Conservation (phyloP, 345 rosid genomes). For the Boechera divaricarpa region DNA sequence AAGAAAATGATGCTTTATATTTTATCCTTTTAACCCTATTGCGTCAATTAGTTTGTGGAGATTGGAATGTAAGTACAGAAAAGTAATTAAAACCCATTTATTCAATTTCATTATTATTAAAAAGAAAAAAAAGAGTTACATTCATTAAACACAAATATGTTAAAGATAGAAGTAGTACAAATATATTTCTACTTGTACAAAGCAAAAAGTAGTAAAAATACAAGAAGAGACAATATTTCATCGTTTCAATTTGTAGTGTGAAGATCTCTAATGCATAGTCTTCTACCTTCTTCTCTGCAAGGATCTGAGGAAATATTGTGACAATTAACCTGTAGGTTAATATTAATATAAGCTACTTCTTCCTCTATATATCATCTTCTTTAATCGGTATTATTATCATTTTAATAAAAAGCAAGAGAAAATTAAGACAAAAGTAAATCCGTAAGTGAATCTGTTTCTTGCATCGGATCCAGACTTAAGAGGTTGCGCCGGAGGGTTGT, state of each 20-base stretch:
- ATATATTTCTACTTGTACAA: conserved; percentile 35
- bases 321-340: background rate
- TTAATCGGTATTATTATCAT: background rate
- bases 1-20: background rate
- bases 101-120: background rate
- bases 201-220: conserved; percentile 2
- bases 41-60: conserved; percentile 22
- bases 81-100: background rate
- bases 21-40: background rate
- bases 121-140: background rate
- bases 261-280: conserved; percentile 36
- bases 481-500: conserved; percentile 68
- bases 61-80: conserved; percentile 6
- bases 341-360: background rate
- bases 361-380: background rate
- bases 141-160: conserved; percentile 16
- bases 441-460: conserved; percentile 14
- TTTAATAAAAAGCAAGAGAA: conserved; percentile 25
- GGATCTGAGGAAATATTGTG: conserved; percentile 13
- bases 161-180: conserved; percentile 32
- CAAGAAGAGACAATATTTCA: conserved; percentile 7
- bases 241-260: conserved; percentile 26
- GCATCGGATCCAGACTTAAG: conserved; percentile 41
- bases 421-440: conserved; percentile 8
- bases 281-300: conserved; percentile 19